A percentile compares a stretch with the other conserved stretches of the same genome.
phyloP scores from a whole-genome alignment of 176 grass and related monocot species.

The Ensete ventricosum region DNA sequence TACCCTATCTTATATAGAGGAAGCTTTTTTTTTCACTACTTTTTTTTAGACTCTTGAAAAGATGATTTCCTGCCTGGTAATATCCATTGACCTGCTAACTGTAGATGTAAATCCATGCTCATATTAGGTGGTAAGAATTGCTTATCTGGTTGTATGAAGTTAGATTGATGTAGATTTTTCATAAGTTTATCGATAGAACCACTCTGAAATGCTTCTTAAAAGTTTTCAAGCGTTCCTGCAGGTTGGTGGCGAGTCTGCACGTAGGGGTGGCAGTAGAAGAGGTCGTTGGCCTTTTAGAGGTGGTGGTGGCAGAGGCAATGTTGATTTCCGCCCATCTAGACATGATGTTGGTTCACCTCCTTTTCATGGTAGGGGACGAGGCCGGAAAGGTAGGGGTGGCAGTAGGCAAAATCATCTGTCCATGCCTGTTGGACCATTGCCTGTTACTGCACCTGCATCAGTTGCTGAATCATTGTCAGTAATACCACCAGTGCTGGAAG shows the following conservation, averaged over 20 bases:
- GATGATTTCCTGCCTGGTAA: background rate
- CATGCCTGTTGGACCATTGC: background rate
- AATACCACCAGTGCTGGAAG: background rate
- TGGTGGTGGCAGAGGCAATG: conserved; percentile 23
- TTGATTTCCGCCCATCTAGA: conserved; percentile 12
- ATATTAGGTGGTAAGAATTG: background rate
- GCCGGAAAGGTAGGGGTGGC: conserved; percentile 11
- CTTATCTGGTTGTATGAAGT: background rate
- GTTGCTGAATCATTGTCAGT: background rate
- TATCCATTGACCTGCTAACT: background rate
- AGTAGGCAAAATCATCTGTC: background rate
- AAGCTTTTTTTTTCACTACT: background rate
- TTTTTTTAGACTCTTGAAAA: background rate
- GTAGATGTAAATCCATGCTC: too few species aligned
- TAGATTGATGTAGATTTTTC: background rate
- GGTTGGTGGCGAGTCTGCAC: background rate
- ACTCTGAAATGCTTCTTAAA: background rate
- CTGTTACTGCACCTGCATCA: background rate
- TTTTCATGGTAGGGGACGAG: conserved; percentile 15
- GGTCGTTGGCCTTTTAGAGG: conserved; percentile 22
- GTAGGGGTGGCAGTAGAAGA: conserved; percentile 12
- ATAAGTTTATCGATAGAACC: background rate
- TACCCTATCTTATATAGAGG: too few species aligned
- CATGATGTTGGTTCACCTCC: conserved; percentile 16
- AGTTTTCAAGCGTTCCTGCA: conserved; percentile 2